A percentile compares a stretch with the other conserved stretches of the same genome.
These are phyloP conservation scores for Nakaseomyces delphensis DNA, from an alignment of 1,139 yeast species.

Conservation along the genomic window DNA sequence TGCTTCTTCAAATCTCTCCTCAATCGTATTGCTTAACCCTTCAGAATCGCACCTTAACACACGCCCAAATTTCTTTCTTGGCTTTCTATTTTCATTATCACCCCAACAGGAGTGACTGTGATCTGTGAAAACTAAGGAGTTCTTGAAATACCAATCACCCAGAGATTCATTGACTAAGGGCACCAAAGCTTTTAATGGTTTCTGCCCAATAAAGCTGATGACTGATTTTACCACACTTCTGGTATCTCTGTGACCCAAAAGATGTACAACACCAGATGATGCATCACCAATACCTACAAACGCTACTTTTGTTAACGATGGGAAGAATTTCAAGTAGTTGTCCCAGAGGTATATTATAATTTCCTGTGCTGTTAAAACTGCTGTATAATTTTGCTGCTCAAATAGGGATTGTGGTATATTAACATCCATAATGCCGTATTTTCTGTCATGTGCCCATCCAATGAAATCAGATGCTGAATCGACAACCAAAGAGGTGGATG, in stretches of 20 bases:
- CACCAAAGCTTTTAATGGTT: constrained; percentile 62
- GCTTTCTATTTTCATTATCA: constrained; percentile 51
- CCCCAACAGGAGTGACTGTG: constrained; percentile 74
- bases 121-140: constrained; percentile 75
- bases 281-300: constrained; percentile 89
- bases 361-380: constrained; percentile 66
- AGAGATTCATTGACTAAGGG: constrained; percentile 78
- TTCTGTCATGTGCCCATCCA: constrained; percentile 50
- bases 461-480: constrained; percentile 50
- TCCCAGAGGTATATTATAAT: constrained; percentile 80
- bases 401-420: constrained; percentile 49
- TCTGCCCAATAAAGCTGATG: constrained; percentile 59
- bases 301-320: constrained; percentile 56
- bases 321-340: constrained; percentile 70
- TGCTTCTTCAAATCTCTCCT: constrained; percentile 79
- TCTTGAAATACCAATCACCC: constrained; percentile 84
- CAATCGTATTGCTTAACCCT: constrained; percentile 67
- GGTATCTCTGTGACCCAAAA: constrained; percentile 71
- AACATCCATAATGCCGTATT: constrained; percentile 75
- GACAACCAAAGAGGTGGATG: constrained; percentile 59
- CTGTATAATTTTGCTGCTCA: constrained; percentile 44
- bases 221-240: constrained; percentile 65
- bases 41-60: constrained; percentile 66
- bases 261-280: constrained; percentile 76
- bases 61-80: constrained; percentile 84